phyloP scores from a whole-genome alignment of 75 land plant genomes.

The Larix kaempferi region DNA sequence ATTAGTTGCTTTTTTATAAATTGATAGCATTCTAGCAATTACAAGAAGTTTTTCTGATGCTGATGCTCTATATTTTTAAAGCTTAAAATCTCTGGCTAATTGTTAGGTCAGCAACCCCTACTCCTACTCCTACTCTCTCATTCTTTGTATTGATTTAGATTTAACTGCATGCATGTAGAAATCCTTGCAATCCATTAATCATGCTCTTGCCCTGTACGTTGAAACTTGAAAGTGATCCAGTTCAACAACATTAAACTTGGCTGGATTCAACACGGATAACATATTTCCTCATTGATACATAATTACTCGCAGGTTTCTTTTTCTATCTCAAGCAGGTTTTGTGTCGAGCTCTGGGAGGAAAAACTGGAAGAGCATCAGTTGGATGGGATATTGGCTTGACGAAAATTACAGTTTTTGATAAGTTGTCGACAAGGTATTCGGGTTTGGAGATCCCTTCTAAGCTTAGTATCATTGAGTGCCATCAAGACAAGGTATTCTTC shows the following conservation, averaged over 20 bases:
- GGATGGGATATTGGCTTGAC: conserved; percentile 94
- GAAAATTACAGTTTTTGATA: conserved; percentile 28
- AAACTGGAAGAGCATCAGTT: conserved; percentile 51
- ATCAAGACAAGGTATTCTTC: conserved; percentile 61
- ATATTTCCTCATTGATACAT: neutral
- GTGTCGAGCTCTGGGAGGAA: conserved; percentile 86
- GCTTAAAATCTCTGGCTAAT: no score
- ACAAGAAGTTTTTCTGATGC: no score
- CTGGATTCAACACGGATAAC: neutral
- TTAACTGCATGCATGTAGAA: no score
- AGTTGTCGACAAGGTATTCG: conserved; percentile 35
- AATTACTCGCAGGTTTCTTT: neutral
- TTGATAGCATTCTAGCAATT: no score
- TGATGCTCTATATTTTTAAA: no score
- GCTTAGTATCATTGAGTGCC: conserved; percentile 61
- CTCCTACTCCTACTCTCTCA: no score
- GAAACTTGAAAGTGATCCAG: neutral
- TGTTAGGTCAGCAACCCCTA: no score
- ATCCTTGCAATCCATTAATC: no score
- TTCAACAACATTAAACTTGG: neutral
- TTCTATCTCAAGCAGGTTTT: conserved; percentile 47
- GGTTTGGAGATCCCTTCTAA: conserved; percentile 41
- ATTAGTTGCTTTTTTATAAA: no score
- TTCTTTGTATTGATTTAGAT: no score
- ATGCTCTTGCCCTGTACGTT: no score